Conservation (phyloP, 2,329 filamentous ascomycete genomes). For the Fusarium tricinctum region DNA sequence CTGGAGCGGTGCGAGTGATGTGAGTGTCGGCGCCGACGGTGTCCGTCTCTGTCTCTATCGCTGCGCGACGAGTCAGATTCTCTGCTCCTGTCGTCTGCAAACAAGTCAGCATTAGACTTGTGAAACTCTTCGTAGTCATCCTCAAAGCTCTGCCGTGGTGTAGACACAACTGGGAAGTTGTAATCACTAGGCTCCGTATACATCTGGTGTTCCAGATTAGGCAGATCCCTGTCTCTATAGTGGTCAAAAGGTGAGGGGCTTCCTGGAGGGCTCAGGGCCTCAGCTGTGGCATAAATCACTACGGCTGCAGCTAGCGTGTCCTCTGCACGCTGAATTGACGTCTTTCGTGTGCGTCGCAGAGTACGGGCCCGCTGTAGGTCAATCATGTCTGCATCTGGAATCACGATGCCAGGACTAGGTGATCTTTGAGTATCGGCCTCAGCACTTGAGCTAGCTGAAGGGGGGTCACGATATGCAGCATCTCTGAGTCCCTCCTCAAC, state of each 20-base stretch:
- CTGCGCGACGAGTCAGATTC: conserved; percentile 54
- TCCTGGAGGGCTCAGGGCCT: conserved; percentile 60
- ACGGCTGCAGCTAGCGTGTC: conserved; percentile 68
- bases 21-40: conserved; percentile 59
- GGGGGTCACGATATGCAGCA: conserved; percentile 25
- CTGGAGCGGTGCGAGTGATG: conserved; percentile 54
- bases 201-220: conserved; percentile 48
- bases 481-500: conserved; percentile 37
- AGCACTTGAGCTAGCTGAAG: conserved; percentile 7
- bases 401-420: conserved; percentile 62
- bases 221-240: conserved; percentile 46
- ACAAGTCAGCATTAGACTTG: conserved; percentile 68
- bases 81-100: conserved; percentile 65
- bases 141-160: conserved; percentile 53
- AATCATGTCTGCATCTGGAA: conserved; percentile 59
- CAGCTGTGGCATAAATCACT: conserved; percentile 66
- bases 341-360: conserved; percentile 61
- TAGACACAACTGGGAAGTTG: conserved; percentile 53
- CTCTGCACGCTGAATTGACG: conserved; percentile 63
- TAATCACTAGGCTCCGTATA: conserved; percentile 47
- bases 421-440: conserved; percentile 49
- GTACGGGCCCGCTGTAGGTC: conserved; percentile 59
- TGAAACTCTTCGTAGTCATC: conserved; percentile 58
- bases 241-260: conserved; percentile 51
- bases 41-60: conserved; percentile 58